phyloP scores from a whole-genome alignment of 441 rosid species.

The Erysimum pusillum region DNA sequence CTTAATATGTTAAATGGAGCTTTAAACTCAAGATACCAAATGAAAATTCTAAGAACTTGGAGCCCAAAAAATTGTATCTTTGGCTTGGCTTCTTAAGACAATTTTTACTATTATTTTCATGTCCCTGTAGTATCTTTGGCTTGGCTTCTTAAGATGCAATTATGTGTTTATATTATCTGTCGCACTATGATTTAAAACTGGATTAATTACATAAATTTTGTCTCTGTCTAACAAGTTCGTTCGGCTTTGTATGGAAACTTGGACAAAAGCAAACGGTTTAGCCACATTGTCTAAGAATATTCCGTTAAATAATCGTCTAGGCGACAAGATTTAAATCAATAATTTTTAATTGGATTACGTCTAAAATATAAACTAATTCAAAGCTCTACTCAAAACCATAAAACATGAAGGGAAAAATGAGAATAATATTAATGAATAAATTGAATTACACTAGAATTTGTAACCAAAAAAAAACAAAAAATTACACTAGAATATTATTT shows the following conservation, averaged over 20 bases:
- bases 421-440: slow-evolving; percentile 44
- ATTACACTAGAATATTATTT: slow-evolving; percentile 22
- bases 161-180: neutral
- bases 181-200: neutral
- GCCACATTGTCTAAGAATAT: neutral
- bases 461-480: neutral
- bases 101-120: neutral
- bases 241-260: neutral
- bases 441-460: slow-evolving; percentile 49
- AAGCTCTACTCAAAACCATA: neutral
- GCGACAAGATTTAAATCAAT: neutral
- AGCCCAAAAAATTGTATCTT: neutral
- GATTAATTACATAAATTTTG: neutral
- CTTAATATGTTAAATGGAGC: neutral
- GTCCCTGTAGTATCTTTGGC: neutral
- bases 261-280: neutral
- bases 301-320: neutral
- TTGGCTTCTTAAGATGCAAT: neutral
- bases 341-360: neutral
- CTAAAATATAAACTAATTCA: neutral
- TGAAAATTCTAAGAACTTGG: neutral
- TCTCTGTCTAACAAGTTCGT: neutral
- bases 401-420: neutral
- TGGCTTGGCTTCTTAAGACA: too few relatives aligned
- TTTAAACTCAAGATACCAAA: neutral